Evolutionary conservation across 2,329 filamentous ascomycete species (phyloP).

Genomic region (Triangularia setosa): DNA sequence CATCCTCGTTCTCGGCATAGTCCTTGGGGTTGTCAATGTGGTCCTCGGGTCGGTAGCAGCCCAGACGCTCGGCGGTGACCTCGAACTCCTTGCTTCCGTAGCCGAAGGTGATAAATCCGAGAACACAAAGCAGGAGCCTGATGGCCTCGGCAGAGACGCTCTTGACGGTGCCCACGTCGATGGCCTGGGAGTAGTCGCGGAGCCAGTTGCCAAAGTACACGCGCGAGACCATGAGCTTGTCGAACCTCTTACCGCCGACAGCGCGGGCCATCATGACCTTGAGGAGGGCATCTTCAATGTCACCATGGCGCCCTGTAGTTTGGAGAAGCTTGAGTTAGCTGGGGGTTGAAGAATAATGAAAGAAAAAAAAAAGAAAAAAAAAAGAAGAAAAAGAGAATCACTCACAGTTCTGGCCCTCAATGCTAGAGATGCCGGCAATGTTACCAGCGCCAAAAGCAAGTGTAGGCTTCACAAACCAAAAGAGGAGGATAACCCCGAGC

Average conservation of each 20-base stretch:
- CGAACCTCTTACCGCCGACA: constrained; percentile 73
- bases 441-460: constrained; percentile 85
- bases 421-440: constrained; percentile 73
- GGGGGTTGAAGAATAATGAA: not conserved
- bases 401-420: constrained; percentile 79
- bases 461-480: constrained; percentile 63
- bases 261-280: constrained; percentile 61
- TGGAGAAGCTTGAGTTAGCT: not conserved
- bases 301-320: constrained; percentile 71
- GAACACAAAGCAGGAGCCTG: constrained; percentile 79
- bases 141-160: constrained; percentile 87
- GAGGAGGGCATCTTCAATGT: constrained; percentile 88
- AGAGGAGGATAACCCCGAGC: constrained; percentile 56
- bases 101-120: constrained; percentile 86
- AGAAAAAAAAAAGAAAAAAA: no score
- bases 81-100: constrained; percentile 82
- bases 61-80: constrained; percentile 72
- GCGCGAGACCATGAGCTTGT: constrained; percentile 80
- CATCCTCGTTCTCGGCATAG: constrained; percentile 86
- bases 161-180: constrained; percentile 90
- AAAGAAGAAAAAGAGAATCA: not conserved
- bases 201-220: constrained; percentile 98
- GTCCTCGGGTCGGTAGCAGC: constrained; percentile 77
- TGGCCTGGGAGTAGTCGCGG: constrained; percentile 86
- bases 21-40: constrained; percentile 75